Evolutionary conservation across 1,284 basidiomycete genomes (phyloP).

Genomic region (Cutaneotrichosporon curvatum): DNA sequence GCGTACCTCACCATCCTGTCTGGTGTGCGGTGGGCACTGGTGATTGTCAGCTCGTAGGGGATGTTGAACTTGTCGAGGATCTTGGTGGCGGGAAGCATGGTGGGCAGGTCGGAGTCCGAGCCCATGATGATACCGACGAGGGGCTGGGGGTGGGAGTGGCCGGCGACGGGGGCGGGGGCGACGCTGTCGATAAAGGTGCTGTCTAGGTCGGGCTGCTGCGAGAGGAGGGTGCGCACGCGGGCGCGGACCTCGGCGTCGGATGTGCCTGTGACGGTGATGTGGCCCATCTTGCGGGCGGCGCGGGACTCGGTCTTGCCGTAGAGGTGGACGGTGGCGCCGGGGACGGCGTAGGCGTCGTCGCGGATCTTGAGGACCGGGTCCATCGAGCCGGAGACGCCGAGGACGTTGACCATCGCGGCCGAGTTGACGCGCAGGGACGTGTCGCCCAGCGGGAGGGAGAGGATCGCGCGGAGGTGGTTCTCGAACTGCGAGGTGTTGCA

Average conservation of each 20-base stretch:
- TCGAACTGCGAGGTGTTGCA: constrained; percentile 95
- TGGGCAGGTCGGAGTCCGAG: constrained; percentile 92
- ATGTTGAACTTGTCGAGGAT: constrained; percentile 75
- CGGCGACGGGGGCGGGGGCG: constrained; percentile 48
- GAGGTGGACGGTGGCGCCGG: constrained; percentile 77
- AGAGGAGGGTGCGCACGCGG: constrained; percentile 64
- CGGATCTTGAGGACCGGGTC: constrained; percentile 52
- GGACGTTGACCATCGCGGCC: constrained; percentile 90
- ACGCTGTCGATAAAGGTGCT: constrained; percentile 52
- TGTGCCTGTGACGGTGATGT: constrained; percentile 81
- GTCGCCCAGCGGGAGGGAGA: constrained; percentile 81
- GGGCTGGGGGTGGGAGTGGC: constrained; percentile 59
- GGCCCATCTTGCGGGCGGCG: constrained; percentile 94
- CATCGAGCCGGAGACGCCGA: constrained; percentile 67
- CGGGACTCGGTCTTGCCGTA: constrained; percentile 90
- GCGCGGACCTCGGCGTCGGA: constrained; percentile 68
- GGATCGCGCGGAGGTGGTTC: constrained; percentile 95
- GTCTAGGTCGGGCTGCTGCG: constrained; percentile 55
- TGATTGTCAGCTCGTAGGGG: constrained; percentile 91
- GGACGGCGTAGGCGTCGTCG: constrained; percentile 55
- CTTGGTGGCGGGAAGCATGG: constrained; percentile 82
- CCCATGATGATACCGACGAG: constrained; percentile 97
- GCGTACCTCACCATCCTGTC: constrained; percentile 81
- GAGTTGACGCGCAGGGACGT: constrained; percentile 81
- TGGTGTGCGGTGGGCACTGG: constrained; percentile 92